Evolutionary conservation across 2,329 filamentous ascomycete species (phyloP), one percentile per base, ranked within the genome.

Genomic region (Coniochaeta sp.): DNA sequence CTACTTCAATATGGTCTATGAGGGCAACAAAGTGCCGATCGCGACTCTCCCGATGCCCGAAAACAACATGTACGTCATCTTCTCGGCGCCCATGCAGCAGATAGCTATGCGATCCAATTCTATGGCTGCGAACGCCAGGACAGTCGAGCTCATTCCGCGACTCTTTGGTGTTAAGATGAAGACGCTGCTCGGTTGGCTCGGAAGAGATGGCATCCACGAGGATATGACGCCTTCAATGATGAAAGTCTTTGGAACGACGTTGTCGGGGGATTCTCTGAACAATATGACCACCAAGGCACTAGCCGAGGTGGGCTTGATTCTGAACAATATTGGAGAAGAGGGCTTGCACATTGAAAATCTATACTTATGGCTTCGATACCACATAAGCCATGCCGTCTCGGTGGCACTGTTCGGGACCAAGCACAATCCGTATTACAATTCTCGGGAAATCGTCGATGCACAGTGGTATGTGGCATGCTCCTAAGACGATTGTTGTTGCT

Each of bases 101-200:
- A 65, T 71, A 6, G 72, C 76, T 12, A 71, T 78, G 34, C 73
- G 76, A 24, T 70, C 70, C n/a, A 75, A 75, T 43, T 70, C 71
- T 22, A 67, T 81, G 26, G 73, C 71, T 0, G 79, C 80, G 62
- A 74, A 77, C 36, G 73, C 74, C 1, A 70, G 81, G 26, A 69
- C 74, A 17, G 62, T 71, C 1, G 71, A 76, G 6, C 71, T 76
- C 3, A 71, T 71, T 3, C 67, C 75, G 34, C 70, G 71, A 52
- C 68, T 77, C 4, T 70, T 79, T 50, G 72, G 71, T 4, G 65
- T 77, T 19, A 70, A 70, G 17, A 64, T 68, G 6, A 60, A 68
- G 6, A 70, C 70, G 0, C 67, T 72, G 58, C 60, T 63, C 71
- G 54, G 62, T 62, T 19, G 65, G 67, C 59, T 71, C 65, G 65